Conservation (phyloP, 306 rosid species). For the Citrullus amarus region DNA sequence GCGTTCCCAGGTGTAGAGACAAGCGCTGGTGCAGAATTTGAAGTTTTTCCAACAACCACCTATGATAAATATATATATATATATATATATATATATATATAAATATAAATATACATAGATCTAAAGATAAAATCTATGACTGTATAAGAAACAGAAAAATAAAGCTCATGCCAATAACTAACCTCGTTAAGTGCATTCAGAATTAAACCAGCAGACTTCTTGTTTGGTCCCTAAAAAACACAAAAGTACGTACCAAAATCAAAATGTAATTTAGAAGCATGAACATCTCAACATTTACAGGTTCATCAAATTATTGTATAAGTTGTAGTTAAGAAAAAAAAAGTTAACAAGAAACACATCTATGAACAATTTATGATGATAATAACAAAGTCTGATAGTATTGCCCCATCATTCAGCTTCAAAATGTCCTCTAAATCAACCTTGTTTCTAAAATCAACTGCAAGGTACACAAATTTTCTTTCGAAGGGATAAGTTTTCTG, state of each 20-base stretch:
- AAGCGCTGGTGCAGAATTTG: slow-evolving; percentile 50
- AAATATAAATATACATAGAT: background rate
- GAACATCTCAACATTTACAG: background rate
- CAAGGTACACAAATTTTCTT: background rate
- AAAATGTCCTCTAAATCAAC: background rate
- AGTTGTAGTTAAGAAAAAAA: background rate
- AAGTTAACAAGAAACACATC: background rate
- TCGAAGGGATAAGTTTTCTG: background rate
- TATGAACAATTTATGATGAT: background rate
- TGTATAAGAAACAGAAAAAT: background rate
- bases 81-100: background rate
- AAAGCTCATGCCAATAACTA: slow-evolving; percentile 20
- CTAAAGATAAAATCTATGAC: background rate
- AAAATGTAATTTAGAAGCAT: background rate
- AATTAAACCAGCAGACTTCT: slow-evolving; percentile 26
- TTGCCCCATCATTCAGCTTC: background rate
- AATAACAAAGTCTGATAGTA: background rate
- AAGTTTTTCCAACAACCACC: slow-evolving; percentile 36
- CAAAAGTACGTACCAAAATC: background rate
- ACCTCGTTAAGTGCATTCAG: slow-evolving; percentile 28
- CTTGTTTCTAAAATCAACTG: background rate
- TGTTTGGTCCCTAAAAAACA: slow-evolving; percentile 35
- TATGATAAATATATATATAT: slow-evolving; percentile 2
- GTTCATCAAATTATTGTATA: background rate
- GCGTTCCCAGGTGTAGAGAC: slow-evolving; percentile 10